A percentile compares a stretch with the other conserved stretches of the same genome.
These are phyloP conservation scores for Scenedesmus sp. DNA, from an alignment of 163 green algal species.

Conservation along the genomic window DNA sequence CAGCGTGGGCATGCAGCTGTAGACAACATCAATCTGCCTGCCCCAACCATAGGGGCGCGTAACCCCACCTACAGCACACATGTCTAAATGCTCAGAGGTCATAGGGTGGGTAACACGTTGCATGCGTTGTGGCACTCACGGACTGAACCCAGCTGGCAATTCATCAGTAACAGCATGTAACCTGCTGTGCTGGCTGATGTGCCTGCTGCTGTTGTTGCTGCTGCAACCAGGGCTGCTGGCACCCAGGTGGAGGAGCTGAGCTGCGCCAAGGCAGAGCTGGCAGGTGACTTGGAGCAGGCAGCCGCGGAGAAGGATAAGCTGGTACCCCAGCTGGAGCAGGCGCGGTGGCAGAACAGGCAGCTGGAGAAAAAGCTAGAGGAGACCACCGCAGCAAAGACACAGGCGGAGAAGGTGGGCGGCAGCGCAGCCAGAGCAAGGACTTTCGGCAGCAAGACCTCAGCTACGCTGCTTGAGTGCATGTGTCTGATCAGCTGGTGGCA, in stretches of 20 bases:
- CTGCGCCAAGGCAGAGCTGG: conserved; percentile 67
- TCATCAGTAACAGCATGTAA: no score
- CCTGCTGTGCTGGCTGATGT: background rate
- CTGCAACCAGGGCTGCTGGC: conserved; percentile 63
- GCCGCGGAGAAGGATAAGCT: conserved; percentile 73
- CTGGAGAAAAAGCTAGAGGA: conserved; percentile 76
- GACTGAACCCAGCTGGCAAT: no score
- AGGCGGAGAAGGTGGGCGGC: conserved; percentile 50
- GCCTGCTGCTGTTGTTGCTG: background rate
- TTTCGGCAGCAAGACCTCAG: background rate
- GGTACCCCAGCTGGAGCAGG: conserved; percentile 76
- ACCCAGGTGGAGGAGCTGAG: conserved; percentile 64
- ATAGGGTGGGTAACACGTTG: no score
- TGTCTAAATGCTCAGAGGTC: background rate
- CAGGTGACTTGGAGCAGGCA: conserved; percentile 27
- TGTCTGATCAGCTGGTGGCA: background rate
- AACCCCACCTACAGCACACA: background rate
- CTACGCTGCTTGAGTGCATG: background rate
- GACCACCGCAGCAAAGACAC: conserved; percentile 16
- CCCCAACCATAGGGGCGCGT: background rate
- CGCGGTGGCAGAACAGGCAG: conserved; percentile 75
- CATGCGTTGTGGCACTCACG: no score
- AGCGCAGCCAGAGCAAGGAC: background rate
- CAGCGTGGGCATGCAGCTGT: background rate
- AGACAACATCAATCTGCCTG: background rate